Evolutionary conservation across 192 early-diverging fungal genomes (phyloP).

Genomic region (Tieghemiomyces parasiticus): DNA sequence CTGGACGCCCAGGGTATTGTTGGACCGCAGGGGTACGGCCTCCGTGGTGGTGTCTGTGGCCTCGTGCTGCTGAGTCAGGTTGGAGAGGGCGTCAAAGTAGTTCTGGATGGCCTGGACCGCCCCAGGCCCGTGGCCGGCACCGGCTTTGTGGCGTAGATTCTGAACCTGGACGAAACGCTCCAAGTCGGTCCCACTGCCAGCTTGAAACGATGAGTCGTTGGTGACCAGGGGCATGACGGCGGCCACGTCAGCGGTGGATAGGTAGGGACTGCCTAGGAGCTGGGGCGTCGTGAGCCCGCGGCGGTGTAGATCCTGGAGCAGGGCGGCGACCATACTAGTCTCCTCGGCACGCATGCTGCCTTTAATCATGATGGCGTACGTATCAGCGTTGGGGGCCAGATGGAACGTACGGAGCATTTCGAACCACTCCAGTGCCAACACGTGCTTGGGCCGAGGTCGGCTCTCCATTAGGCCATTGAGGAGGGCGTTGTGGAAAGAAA

Average conservation of each 20-base stretch:
- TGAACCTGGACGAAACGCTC: constrained; percentile 13
- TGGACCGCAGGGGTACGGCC: constrained; percentile 24
- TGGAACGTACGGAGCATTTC: constrained; percentile 36
- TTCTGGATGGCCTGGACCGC: constrained; percentile 15
- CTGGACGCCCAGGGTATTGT: constrained; percentile 52
- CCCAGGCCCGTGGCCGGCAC: constrained; percentile 17
- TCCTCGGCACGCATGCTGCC: constrained; percentile 33
- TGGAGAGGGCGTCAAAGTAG: constrained; percentile 1
- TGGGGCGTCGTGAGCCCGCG: constrained; percentile 12
- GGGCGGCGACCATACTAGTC: constrained; percentile 17
- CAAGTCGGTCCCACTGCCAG: background rate
- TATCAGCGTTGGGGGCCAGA: constrained; percentile 46
- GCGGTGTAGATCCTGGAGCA: constrained; percentile 10
- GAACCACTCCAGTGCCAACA: constrained; percentile 56
- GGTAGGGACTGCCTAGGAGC: constrained; percentile 22
- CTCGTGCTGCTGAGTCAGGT: too few relatives aligned
- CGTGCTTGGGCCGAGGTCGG: constrained; percentile 30
- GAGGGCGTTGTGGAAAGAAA: constrained; percentile 66
- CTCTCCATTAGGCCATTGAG: constrained; percentile 51
- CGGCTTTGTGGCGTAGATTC: constrained; percentile 7
- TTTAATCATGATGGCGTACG: constrained; percentile 64
- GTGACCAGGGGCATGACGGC: constrained; percentile 25
- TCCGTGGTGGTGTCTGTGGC: too few relatives aligned
- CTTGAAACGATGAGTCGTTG: background rate
- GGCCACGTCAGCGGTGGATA: constrained; percentile 25